phyloP scores from a whole-genome alignment of 2,329 filamentous ascomycete species.

The Fusarium humuli region DNA sequence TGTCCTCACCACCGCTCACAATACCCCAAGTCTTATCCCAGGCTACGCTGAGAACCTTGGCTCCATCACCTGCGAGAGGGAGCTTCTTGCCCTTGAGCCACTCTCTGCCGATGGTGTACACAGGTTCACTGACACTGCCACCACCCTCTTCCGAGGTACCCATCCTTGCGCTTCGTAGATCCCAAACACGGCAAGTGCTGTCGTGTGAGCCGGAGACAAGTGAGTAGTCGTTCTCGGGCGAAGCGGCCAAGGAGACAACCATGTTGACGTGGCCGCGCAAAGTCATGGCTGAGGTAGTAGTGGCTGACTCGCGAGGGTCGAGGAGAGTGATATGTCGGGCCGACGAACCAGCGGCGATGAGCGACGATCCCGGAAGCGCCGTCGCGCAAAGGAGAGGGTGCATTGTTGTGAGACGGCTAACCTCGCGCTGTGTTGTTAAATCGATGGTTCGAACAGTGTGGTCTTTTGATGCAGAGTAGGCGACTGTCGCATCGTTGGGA shows the following conservation, averaged over 20 bases:
- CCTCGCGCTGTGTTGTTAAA: slow-evolving; percentile 80
- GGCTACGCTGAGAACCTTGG: slow-evolving; percentile 88
- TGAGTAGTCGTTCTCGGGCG: slow-evolving; percentile 78
- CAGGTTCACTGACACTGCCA: slow-evolving; percentile 75
- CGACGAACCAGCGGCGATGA: slow-evolving; percentile 80
- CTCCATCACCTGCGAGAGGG: slow-evolving; percentile 79
- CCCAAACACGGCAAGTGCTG: slow-evolving; percentile 93
- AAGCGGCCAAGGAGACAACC: slow-evolving; percentile 63
- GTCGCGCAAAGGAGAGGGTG: slow-evolving; percentile 85
- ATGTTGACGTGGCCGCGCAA: slow-evolving; percentile 88
- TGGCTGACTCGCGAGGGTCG: slow-evolving; percentile 84
- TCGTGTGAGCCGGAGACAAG: slow-evolving; percentile 92
- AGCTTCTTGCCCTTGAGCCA: slow-evolving; percentile 73
- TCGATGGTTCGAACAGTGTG: slow-evolving; percentile 93
- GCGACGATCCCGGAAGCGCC: slow-evolving; percentile 74
- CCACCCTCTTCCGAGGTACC: slow-evolving; percentile 70
- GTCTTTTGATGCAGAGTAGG: slow-evolving; percentile 91
- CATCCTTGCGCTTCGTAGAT: slow-evolving; percentile 78
- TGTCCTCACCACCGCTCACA: slow-evolving; percentile 92
- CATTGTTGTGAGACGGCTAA: slow-evolving; percentile 85
- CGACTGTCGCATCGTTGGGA: slow-evolving; percentile 84
- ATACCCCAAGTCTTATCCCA: slow-evolving; percentile 92
- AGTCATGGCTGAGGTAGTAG: slow-evolving; percentile 86
- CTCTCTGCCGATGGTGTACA: slow-evolving; percentile 82
- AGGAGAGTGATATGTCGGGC: slow-evolving; percentile 92